Evolutionary conservation across 2,329 filamentous ascomycete species (phyloP), one percentile per base, ranked within the genome.

Genomic region (Hypoxylon sp.): DNA sequence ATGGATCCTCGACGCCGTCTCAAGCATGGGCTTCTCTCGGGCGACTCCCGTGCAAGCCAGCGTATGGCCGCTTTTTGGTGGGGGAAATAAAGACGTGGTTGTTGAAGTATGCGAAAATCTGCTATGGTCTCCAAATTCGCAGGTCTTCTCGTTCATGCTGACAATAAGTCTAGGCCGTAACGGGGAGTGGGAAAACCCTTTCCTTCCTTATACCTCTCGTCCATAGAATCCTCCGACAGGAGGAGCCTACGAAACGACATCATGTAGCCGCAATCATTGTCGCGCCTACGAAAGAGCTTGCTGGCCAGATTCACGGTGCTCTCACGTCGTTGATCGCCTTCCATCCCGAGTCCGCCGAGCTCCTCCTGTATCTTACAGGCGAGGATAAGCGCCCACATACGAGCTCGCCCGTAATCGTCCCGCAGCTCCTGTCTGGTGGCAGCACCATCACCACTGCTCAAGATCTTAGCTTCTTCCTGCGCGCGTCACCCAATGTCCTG

Each of bases 11-110:
- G 91, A 96, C 65, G 92, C 92, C 57, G 87, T 96, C 45, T 82
- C 87, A 46, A 86, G 88, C 63, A 94, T 95, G 88, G 91, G 92
- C 59, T 97, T 97, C 75, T 79, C 82, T 62, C 88, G 89, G 73
- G 93, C 95, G 83, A 97, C 93, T 3, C 94, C 94, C 1, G 93
- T 97, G n/a, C 94, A 98, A 77, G 91, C 93, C 40, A 94, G 92
- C 57, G 89, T 91, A 3, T 89, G 97, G 65, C 92, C 92, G 10
- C 84, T 97, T 48, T 95, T 97, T 72, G 88, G 93, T 77, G 65
- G 58, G 8, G 68, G 68, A 7, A 69, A 71, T 51, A 71, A 71
- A 46, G 69, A 71, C 43, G 69, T 71, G 5, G 64, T 67, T 15
- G 64, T 67, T 20, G 63, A 65, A 45, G 64, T 66, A 47, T 43